Base-by-base conservation (phyloP, 2,329 filamentous ascomycete species). In the Ophiosphaerella herpotricha region DNA sequence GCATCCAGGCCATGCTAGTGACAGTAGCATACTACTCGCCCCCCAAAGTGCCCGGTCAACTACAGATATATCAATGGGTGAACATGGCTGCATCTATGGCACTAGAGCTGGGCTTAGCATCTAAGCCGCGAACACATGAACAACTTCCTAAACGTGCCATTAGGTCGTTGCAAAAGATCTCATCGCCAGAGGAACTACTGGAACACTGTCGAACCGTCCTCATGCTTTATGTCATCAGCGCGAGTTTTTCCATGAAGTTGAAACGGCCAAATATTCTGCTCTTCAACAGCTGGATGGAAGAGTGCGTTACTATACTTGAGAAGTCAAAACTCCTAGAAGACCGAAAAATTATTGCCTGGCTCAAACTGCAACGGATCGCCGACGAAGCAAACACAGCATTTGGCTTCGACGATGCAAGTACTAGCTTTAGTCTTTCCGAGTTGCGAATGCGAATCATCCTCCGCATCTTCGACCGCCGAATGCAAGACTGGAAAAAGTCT, bases 201-300 rank as follows among this genome's bases (percentile, higher is more conserved):
- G 70, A 73, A 38, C 66, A 72, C 44, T 71, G 68, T 24, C 63
- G 70, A 4, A 71, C 67, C 6, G 67, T 72, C 9, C 37, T 73
- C 3, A 44, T 63, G 2, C 46, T 72, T 6, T 73, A 73, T 34
- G 54, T 67, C 4, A 47, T 72, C 31, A 68, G 66, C 26, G 68
- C 70, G 24, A 67, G 68, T 3, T 66, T 71, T 13, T 62, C 69
- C 0, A 70, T 72, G 64, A 50, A 69, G 16, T 31, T 73, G 16
- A 64, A 70, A 48, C 56, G 68, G 9, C 70, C 70, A 8, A 70
- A 68, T 16, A 71, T 72, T 7, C 43, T 73, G 12, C 40, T 64
- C 0, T 72, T 63, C 51, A 73, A 73, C 43, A 68, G 66, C 33
- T 73, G 70, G 70, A 71, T 73, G 69, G 66, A 65, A 39, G 70